These are phyloP conservation scores for Yarrowia keelungensis DNA, from an alignment of 805 yeast species.

Conservation along the genomic window DNA sequence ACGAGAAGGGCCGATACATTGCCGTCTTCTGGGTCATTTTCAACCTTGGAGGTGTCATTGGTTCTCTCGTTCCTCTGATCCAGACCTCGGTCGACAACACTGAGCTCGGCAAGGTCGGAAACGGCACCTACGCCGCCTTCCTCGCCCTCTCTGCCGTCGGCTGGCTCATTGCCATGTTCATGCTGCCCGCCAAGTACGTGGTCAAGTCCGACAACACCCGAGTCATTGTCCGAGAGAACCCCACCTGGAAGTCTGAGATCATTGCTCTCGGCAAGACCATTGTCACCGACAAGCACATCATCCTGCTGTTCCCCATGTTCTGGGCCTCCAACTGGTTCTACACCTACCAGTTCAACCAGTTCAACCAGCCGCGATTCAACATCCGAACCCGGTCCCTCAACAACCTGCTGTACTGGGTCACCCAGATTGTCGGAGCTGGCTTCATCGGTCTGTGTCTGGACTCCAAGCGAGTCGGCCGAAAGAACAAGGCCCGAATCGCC, in stretches of 20 bases:
- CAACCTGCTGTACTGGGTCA: constrained; percentile 65
- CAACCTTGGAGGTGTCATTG: constrained; percentile 68
- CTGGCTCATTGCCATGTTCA: constrained; percentile 53
- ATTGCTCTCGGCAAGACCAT: constrained; percentile 53
- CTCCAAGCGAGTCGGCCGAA: constrained; percentile 53
- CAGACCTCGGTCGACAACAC: constrained; percentile 53
- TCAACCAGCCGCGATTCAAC: constrained; percentile 63
- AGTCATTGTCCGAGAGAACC: constrained; percentile 56
- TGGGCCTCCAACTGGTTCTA: constrained; percentile 71
- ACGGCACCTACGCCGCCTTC: constrained; percentile 63
- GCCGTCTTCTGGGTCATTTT: constrained; percentile 67
- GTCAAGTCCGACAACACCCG: constrained; percentile 59
- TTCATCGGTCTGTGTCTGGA: constrained; percentile 58
- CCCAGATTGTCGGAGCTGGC: constrained; percentile 65
- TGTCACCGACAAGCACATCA: constrained; percentile 55
- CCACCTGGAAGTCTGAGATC: constrained; percentile 57
- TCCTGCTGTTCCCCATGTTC: constrained; percentile 65
- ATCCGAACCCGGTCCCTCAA: constrained; percentile 67
- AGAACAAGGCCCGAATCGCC: constrained; percentile 58
- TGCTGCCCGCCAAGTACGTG: constrained; percentile 60
- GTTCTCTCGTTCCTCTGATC: constrained; percentile 63
- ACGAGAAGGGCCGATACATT: constrained; percentile 60
- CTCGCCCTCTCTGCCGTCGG: constrained; percentile 60
- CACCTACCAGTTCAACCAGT: constrained; percentile 67
- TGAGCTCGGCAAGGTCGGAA: constrained; percentile 51